phyloP scores from a whole-genome alignment of 2,329 filamentous ascomycete species.

The Exophiala calicioides region DNA sequence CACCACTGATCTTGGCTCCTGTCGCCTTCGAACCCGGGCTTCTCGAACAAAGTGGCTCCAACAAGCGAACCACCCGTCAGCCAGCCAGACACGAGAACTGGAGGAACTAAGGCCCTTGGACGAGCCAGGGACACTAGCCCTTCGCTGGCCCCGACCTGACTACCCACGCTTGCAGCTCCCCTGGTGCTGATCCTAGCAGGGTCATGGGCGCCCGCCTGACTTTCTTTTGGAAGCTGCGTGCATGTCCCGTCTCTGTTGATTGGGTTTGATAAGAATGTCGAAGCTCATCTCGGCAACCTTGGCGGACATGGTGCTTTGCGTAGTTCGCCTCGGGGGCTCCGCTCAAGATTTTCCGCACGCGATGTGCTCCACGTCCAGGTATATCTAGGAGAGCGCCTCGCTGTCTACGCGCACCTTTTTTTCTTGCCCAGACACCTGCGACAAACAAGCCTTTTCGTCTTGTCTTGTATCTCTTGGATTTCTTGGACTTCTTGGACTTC shows the following conservation, averaged over 20 bases:
- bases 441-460: slow-evolving; percentile 8
- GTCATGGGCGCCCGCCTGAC: neutral
- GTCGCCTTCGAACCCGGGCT: neutral
- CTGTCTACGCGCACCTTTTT: neutral
- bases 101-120: too few relatives aligned
- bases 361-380: slow-evolving; percentile 11
- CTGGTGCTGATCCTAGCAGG: too few relatives aligned
- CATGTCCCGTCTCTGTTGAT: neutral
- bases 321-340: neutral
- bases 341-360: slow-evolving; percentile 1
- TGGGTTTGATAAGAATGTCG: too few relatives aligned
- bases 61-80: slow-evolving; percentile 9
- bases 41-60: slow-evolving; percentile 22
- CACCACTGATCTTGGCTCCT: slow-evolving; percentile 13
- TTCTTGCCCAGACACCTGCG: slow-evolving; percentile 5
- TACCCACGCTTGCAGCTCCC: too few relatives aligned
- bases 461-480: slow-evolving; percentile 7
- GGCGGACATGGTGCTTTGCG: too few relatives aligned
- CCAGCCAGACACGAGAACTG: too few relatives aligned
- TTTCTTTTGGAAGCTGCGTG: neutral
- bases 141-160: too few relatives aligned
- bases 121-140: too few relatives aligned
- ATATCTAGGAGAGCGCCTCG: slow-evolving; percentile 20
- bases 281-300: too few relatives aligned
- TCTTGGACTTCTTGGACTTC: slow-evolving; percentile 5